Percentiles rank a stretch among this genome's conserved stretches.
Evolutionary conservation across 768 basidiomycete genomes (phyloP).

Genomic region (Boletus reticulatus): DNA sequence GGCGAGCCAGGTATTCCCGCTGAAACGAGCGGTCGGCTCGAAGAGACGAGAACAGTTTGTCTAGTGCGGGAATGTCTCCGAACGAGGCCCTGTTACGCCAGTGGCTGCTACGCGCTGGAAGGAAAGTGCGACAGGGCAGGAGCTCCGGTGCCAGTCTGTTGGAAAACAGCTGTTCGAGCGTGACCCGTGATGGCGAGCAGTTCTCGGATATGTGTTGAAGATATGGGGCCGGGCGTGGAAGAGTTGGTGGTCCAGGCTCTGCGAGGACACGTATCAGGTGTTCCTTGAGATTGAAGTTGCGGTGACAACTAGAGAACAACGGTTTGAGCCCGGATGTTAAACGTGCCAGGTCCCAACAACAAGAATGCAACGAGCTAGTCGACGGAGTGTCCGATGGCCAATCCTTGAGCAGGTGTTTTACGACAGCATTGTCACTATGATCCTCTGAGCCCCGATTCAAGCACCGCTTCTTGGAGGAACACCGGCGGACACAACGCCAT

Average conservation of each 20-base stretch:
- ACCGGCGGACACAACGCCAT: neutral
- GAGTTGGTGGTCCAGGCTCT: neutral
- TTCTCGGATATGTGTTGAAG: too few relatives aligned
- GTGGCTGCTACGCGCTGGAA: neutral
- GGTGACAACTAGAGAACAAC: conserved; percentile 14
- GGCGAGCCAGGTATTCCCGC: neutral
- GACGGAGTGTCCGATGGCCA: conserved; percentile 12
- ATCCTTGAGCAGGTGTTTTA: neutral
- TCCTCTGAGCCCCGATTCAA: too few relatives aligned
- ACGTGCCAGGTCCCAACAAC: neutral
- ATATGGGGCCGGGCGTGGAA: neutral
- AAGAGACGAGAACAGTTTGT: neutral
- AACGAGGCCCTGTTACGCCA: too few relatives aligned
- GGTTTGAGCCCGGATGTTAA: neutral
- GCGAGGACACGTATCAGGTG: neutral
- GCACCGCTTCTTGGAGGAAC: too few relatives aligned
- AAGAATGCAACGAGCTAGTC: neutral
- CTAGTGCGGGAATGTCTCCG: neutral
- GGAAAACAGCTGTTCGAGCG: neutral
- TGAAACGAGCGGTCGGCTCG: neutral
- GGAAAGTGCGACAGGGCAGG: neutral
- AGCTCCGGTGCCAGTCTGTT: neutral
- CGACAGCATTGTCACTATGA: neutral
- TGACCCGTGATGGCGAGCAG: neutral
- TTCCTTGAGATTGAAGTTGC: conserved; percentile 3